Base-by-base conservation (phyloP, 179 eudicot species). In the Drosera spatulata region DNA sequence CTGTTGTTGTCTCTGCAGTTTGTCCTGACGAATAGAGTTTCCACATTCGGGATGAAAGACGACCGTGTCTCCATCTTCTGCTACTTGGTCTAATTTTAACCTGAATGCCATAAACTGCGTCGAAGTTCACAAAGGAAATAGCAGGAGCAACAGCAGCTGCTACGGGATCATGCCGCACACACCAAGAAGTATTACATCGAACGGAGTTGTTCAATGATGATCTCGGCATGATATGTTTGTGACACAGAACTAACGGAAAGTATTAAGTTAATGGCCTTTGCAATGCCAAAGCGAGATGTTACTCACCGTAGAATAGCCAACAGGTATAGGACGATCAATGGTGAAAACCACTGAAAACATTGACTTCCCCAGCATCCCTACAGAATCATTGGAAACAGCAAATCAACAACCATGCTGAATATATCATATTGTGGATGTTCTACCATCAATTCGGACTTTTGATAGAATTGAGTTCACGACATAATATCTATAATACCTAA, bases 291-390 rank as follows among this genome's bases (percentile, higher is more conserved):
- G 15, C 37, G 5, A 40, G 43, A 47, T 10, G 14, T 40, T 38
- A 76, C 87, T 85, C 71, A 88, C 87, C 64, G 43, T 58, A 51
- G 70, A 56, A 56, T 65, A 73, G 68, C 59, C 55, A 44, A 65
- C 49, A 53, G 54, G 63, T 22, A 69, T 73, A 60, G 73, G 73
- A 71, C 67, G 65, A 67, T 74, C 56, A 62, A 73, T 61, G 7
- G 73, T 62, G 69, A 74, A 63, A 50, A 80, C 63, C 42, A 87
- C 71, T 50, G 93, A 74, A 67, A 68, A 68, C 55, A 79, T 49
- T 50, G 71, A 70, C 61, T 64, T 81, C 39, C 84, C 89, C 72
- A 77, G 79, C 93, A 88, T 77, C 77, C 84, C 80, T 85, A 22
- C 33, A 22, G 33, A 22, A 22, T 22, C 33, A 22, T 22, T 22